Percentiles rank a stretch among this genome's conserved stretches.
Evolutionary conservation across 768 basidiomycete genomes (phyloP).

Genomic region (Arthromyces matolae): DNA sequence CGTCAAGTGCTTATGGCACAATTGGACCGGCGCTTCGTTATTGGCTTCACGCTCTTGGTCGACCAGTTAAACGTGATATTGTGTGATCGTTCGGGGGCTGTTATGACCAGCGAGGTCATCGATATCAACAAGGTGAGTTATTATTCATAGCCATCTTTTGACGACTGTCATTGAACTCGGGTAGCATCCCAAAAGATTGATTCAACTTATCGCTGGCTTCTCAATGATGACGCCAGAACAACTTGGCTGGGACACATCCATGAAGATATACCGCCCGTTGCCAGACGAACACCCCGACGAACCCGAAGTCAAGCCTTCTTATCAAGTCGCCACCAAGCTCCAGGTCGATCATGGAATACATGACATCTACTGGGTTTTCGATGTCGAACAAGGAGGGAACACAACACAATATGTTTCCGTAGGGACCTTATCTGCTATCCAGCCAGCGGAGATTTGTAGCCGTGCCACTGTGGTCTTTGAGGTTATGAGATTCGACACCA

Average conservation of each 20-base stretch:
- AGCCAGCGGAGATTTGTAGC: not conserved
- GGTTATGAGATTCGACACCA: too few species aligned
- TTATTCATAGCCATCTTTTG: not conserved
- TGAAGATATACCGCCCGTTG: conserved; percentile 2
- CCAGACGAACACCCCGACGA: too few species aligned
- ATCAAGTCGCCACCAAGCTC: not conserved
- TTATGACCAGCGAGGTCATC: too few species aligned
- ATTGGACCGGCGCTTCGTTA: too few species aligned
- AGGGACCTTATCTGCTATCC: not conserved
- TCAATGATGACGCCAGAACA: too few species aligned
- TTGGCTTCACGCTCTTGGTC: too few species aligned
- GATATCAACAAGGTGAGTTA: too few species aligned
- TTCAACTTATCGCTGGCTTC: conserved; percentile 5
- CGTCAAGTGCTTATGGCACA: too few species aligned
- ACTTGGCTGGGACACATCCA: too few species aligned
- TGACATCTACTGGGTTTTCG: not conserved
- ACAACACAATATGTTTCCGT: not conserved
- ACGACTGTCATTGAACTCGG: not conserved
- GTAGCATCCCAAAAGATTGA: not conserved
- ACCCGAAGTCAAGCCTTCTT: not conserved
- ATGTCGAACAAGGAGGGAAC: not conserved
- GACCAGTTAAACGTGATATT: too few species aligned
- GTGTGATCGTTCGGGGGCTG: too few species aligned
- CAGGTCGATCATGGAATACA: not conserved
- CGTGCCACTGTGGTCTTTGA: conserved; percentile 1